Percentiles rank a stretch among this genome's conserved stretches.
Evolutionary conservation across 257 asterid genomes (phyloP).

Genomic region (Eustoma russellianum): DNA sequence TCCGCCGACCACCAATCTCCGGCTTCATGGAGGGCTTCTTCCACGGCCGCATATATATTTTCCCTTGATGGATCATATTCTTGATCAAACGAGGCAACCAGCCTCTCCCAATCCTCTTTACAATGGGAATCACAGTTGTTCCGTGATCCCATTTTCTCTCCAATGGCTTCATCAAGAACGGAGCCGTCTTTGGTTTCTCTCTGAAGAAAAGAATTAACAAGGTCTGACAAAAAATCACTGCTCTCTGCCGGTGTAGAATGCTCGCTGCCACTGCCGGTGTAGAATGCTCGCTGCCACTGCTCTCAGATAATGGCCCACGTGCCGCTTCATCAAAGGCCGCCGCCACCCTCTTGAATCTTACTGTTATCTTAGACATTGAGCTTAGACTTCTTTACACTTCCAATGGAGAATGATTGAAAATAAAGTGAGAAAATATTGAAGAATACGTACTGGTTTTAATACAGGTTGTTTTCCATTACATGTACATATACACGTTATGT

Average conservation of each 20-base stretch:
- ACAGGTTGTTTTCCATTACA: no score
- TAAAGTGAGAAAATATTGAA: not conserved
- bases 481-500: no score
- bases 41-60: conserved; percentile 10
- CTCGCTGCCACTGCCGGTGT: conserved; percentile 70
- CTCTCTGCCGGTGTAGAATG: conserved; percentile 29
- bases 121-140: conserved; percentile 10
- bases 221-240: conserved; percentile 12
- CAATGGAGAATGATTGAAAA: not conserved
- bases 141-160: no score
- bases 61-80: conserved; percentile 10
- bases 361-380: conserved; percentile 36
- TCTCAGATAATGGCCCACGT: conserved; percentile 33
- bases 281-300: conserved; percentile 87
- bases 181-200: conserved; percentile 15
- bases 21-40: conserved; percentile 7
- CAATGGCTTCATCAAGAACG: not conserved
- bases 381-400: not conserved
- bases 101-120: conserved; percentile 10
- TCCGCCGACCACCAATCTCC: conserved; percentile 9
- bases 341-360: conserved; percentile 43
- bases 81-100: conserved; percentile 3
- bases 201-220: conserved; percentile 62
- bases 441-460: not conserved
- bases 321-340: conserved; percentile 50